Conservation (phyloP, 129 eudicot species). For the Pseudognaphalium luteoalbum region DNA sequence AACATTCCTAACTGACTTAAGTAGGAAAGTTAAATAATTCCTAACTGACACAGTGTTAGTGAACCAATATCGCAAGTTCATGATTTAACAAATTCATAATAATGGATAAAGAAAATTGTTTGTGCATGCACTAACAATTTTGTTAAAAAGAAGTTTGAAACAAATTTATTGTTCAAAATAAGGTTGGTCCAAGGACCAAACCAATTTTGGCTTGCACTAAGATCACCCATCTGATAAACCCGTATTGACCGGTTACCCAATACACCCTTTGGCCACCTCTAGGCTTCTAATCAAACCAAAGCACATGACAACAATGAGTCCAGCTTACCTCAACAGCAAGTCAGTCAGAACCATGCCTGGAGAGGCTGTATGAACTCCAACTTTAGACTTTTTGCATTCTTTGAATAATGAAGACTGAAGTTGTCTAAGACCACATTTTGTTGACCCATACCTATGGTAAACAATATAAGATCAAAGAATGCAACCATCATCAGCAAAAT, state of each 20-base stretch:
- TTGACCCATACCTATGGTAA: conserved; percentile 73
- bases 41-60: too few relatives aligned
- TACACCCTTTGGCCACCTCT: conserved; percentile 9
- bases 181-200: not conserved
- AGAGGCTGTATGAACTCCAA: conserved; percentile 89
- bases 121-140: too few relatives aligned
- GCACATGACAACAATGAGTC: not conserved
- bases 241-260: not conserved
- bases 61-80: too few relatives aligned
- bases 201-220: not conserved
- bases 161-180: too few relatives aligned
- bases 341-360: conserved; percentile 98
- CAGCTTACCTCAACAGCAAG: conserved; percentile 69
- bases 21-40: too few relatives aligned
- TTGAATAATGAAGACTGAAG: conserved; percentile 81
- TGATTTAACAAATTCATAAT: too few relatives aligned
- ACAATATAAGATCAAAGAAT: conserved; percentile 2
- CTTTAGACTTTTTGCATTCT: conserved; percentile 64
- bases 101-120: not conserved
- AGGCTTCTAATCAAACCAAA: not conserved
- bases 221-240: not conserved
- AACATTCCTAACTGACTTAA: too few relatives aligned
- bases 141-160: too few relatives aligned
- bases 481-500: conserved; percentile 57
- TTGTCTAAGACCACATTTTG: conserved; percentile 96